phyloP scores from a whole-genome alignment of 31 red algal genomes.

The Porphyra umbilicalis region DNA sequence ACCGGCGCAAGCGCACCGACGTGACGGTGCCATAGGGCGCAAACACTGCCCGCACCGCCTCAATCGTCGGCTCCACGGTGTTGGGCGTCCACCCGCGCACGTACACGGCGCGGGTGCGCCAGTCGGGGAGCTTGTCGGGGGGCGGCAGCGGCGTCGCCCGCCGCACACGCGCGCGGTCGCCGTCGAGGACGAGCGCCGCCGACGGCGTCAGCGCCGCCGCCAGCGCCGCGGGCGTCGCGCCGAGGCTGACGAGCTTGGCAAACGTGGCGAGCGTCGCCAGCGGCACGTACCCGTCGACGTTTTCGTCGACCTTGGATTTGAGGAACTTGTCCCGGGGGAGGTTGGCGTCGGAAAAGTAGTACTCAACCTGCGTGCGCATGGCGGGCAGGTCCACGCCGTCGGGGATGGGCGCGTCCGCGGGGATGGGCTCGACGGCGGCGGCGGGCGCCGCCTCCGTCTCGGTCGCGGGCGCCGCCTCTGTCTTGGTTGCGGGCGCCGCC shows the following conservation, averaged over 20 bases:
- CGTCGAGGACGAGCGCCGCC: constrained; percentile 25
- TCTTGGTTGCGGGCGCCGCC: too few species aligned
- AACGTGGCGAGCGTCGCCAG: constrained; percentile 52
- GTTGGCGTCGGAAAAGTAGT: constrained; percentile 94
- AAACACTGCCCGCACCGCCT: constrained; percentile 49
- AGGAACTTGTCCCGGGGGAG: constrained; percentile 94
- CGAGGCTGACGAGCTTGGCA: constrained; percentile 30
- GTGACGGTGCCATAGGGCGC: constrained; percentile 58
- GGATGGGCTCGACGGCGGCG: background rate
- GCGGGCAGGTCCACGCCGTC: constrained; percentile 20
- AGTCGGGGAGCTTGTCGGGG: constrained; percentile 5
- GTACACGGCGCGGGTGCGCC: constrained; percentile 38
- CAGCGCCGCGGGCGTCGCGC: constrained; percentile 18
- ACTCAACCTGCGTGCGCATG: constrained; percentile 84
- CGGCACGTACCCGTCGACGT: constrained; percentile 60
- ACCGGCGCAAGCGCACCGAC: constrained; percentile 35
- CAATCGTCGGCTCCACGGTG: constrained; percentile 33
- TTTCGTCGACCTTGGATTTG: constrained; percentile 63
- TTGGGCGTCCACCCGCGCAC: constrained; percentile 58
- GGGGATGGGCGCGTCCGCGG: constrained; percentile 6
- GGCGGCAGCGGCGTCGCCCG: constrained; percentile 44
- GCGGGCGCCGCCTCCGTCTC: background rate
- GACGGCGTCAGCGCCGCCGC: constrained; percentile 27
- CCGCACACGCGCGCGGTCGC: constrained; percentile 30
- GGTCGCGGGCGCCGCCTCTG: background rate